Base-by-base conservation (phyloP, 306 rosid species). In the Echinosophora koreensis region DNA sequence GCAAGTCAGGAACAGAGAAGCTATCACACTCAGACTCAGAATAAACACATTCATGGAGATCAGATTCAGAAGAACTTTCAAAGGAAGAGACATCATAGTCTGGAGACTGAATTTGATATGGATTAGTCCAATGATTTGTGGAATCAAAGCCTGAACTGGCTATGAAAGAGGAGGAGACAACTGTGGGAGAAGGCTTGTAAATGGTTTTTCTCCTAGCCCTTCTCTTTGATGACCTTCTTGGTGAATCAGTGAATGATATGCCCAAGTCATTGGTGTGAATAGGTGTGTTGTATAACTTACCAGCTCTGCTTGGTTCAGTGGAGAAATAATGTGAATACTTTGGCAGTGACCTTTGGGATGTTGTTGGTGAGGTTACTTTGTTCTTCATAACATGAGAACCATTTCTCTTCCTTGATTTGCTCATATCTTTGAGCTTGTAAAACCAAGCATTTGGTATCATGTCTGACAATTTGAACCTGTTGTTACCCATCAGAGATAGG, bases 401-500 rank as follows among this genome's bases (percentile, higher is more conserved):
- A 82, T 80, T 82, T 66, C 74, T 79, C 61, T 87, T 90, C 76
- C 81, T 88, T 88, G 91, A 80, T 81, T 50, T 83, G 84, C 90
- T 82, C 97, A 91, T 91, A 83, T 94, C 90, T 86, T 87, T 94
- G 66, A 94, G 98, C 87, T 94, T 94, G 86, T 91, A 90, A 79
- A 93, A 93, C 98, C 98, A 93, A 68, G 96, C 98, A 90, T 91
- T 88, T 88, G 98, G 97, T 27, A 94, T 86, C 96, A 94, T 94
- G 80, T 90, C 98, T 46, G 98, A 91, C 42, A 94, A 81, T 75
- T 81, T 90, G 87, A 94, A 91, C 89, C 65, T 94, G 87, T 85
- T 74, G 69, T 91, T 94, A 14, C 98, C 97, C 98, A 94, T 94
- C 71, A 72, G 44, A 80, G 69, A 66, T 38, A 66, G 63, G 60